Base-by-base conservation (phyloP, 2,329 filamentous ascomycete genomes). In the Fusarium drepaniforme region DNA sequence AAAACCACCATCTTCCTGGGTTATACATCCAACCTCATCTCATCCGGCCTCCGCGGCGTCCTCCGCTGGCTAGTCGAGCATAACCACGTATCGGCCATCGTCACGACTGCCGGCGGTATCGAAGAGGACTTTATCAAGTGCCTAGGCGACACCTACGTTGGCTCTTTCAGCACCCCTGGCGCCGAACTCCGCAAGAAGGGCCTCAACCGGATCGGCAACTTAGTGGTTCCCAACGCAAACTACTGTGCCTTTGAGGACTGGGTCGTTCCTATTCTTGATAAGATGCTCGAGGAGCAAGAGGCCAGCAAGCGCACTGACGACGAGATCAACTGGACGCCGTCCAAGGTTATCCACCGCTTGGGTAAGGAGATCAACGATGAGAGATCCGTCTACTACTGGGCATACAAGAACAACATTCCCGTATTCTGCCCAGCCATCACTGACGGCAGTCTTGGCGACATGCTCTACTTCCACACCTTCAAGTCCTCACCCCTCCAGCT, bases 71-170 rank as follows among this genome's bases (percentile, higher is more conserved):
- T 99, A 1, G 96, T 97, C 53, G 90, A 98, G 85, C 95, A 99
- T 85, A 93, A 92, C 73, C 96, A 98, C 82, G 92, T 99, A 73
- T 97, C 95, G 1, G 94, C 93, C 76, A 94, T 99, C 79, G 97
- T 99, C 71, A 98, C 97, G 28, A 98, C 97, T 0, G 97, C 97
- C 0, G 97, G 97, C 53, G 97, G 97, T 60, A 91, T 99, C 63
- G 97, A 99, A 84, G 97, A 99, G 83, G 97, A 99, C 84, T 92
- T 99, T 68, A 99, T 99, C 89, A 99, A 99, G 86, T 99, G 97
- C 79, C 91, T 99, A 3, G 97, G 93, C 13, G 93, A 95, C 63
- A 99, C 97, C 0, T 99, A 98, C 83, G 91, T 98, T 81, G 94
- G 95, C 53, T 92, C 94, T 2, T 99, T 98, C 85, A 90, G 89